Evolutionary conservation across 441 rosid genomes (phyloP), one percentile per base, ranked within the genome.

Genomic region (Adansonia grandidieri): DNA sequence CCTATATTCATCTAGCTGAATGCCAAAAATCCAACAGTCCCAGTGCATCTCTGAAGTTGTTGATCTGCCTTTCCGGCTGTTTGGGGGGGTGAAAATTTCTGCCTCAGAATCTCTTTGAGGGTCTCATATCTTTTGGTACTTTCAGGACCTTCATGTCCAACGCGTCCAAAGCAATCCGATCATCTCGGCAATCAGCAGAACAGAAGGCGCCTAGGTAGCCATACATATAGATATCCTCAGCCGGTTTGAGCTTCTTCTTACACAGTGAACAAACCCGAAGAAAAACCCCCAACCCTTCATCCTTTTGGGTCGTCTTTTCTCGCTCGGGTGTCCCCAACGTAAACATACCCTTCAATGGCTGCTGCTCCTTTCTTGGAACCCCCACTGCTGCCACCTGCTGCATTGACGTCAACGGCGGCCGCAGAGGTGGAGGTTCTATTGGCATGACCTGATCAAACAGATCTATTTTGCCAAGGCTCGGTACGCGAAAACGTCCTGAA

Each of bases 201-300:
- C 87, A 87, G 78, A 85, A 81, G 67, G 87, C 84, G 5, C 76
- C 60, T 51, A 77, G 71, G 28, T 24, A 24, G 6, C 87, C 79
- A 19, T 81, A 85, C 80, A 85, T 85, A 71, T 73, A 83, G n/a
- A 86, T 9, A 45, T 77, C 79, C 0, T 48, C 40, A 0, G 15
- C 48, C 37, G 20, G 14, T 0, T 71, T 17, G 11, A 84, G 77
- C 54, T 61, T 77, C 73, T 86, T 84, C 84, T 83, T 83, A 85
- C 87, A 83, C 72, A 76, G 65, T 20, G 68, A 53, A 45, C 86
- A 80, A 58, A 9, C 56, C 47, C 80, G 1, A 14, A 84, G 80
- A 57, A 87, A 83, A 57, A 61, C 81, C 32, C 73, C 65, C n/a
- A 60, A 84, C 74, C 82, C 81, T 71, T 79, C 65, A 1, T 45